These are phyloP conservation scores for Trichoderma koningii DNA, from an alignment of 2,329 filamentous ascomycete species.

Conservation along the genomic window DNA sequence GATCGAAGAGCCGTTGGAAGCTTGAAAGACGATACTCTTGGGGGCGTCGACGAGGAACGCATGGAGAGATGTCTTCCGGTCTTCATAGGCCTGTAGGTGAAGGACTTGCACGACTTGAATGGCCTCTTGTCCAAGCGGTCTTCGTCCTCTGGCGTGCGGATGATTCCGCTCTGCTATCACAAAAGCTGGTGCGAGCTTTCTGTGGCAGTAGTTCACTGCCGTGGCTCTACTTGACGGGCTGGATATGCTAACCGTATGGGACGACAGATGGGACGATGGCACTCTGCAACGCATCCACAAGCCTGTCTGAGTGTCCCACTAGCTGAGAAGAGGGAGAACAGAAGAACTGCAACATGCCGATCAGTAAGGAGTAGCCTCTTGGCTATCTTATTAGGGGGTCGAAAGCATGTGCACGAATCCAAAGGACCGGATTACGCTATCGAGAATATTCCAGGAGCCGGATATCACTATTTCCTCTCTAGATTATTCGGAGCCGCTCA, in stretches of 20 bases:
- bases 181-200: background rate
- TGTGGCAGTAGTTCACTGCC: background rate
- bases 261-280: background rate
- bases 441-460: background rate
- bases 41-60: background rate
- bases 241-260: background rate
- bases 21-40: slow-evolving; percentile 1
- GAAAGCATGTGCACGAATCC: slow-evolving; percentile 1
- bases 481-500: background rate
- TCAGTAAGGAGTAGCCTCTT: background rate
- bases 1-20: background rate
- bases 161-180: background rate
- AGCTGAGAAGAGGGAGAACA: background rate
- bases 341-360: background rate
- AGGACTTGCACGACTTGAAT: background rate
- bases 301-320: background rate
- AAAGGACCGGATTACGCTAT: background rate
- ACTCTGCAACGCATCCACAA: background rate
- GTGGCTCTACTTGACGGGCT: slow-evolving; percentile 3
- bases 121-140: background rate
- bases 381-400: background rate
- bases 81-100: slow-evolving; percentile 1
- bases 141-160: slow-evolving; percentile 1
- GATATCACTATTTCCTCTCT: background rate
- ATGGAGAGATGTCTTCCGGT: background rate